Evolutionary conservation across 1,284 basidiomycete species (phyloP), one percentile per base, ranked within the genome.

Genomic region (Austropuccinia psidii): DNA sequence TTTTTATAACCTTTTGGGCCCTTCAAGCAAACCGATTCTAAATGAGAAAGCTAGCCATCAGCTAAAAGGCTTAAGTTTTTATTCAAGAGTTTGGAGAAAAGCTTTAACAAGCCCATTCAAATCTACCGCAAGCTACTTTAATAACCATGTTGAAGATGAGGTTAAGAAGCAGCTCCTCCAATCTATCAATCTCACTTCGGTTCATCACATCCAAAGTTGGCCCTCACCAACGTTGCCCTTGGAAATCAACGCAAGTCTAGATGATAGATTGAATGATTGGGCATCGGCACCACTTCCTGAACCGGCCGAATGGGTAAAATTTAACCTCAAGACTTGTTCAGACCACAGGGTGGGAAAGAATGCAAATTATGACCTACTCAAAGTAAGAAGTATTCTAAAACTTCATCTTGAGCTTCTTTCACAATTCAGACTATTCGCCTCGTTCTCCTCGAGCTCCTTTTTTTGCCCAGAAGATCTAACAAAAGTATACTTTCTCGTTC

Each of bases 231-330:
- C 78, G 0, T 75, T 74, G 13, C 77, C 83, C 0, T 77, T 84
- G 11, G 81, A 81, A 0, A 41, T 82, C 0, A 70, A 77, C 0
- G 82, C 83, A 7, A 78, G 79, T 0, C 76, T 83, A 2, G 50
- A 77, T 24, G 80, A 83, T 31, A 76, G 83, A 8, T 76, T 84
- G 2, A 75, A 79, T 9, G 81, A 78, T 3, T 84, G 83, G 82
- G 77, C 80, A 33, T 75, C 79, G 9, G 80, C 83, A 0, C 83
- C 83, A 0, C 55, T 75, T 9, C 70, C 67, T 27, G 78, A 79
- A 52, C 75, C 77, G 1, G 78, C 74, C 1, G 77, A 78, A 19
- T 79, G 78, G 78, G 79, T 79, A 1, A 35, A 60, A 43, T 76
- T 74, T 50, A 77, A 76, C 47, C 47, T 75, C n/a, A 60, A 77